Evolutionary conservation across 768 basidiomycete species (phyloP), one percentile per base, ranked within the genome.

Genomic region (Clavulina sp.): DNA sequence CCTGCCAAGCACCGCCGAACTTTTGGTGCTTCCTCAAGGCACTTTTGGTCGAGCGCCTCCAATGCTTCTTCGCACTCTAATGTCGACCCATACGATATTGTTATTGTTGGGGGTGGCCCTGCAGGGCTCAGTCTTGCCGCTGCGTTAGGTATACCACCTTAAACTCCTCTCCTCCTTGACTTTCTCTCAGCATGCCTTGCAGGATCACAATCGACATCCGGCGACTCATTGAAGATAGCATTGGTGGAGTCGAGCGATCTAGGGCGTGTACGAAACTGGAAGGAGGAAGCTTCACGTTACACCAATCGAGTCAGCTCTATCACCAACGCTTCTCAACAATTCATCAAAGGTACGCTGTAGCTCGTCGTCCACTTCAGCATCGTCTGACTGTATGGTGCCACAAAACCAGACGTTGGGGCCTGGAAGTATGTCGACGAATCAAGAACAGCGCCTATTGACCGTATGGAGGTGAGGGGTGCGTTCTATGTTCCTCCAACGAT

Each of bases 71-170:
- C n/a, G n/a, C n/a, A n/a, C n/a, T 33, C 34, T 19, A 19, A 9
- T 9, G 43, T 9, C 26, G 43, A 13, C 13, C 26, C 13, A 13
- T 80, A 74, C 57, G 95, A 97, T 63, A 73, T 97, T 31, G 85
- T 93, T 21, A 84, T 97, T 58, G 86, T 97, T 24, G 93, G 95
- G 18, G 95, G 87, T 26, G 93, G 92, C 1, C 91, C 88, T 24
- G 86, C 77, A 3, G 95, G 95, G 3, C 72, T 99, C 36, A 84
- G 91, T 9, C 68, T 99, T 32, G 91, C 89, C 2, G 78, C 77
- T 60, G 86, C 88, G 31, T 70, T 99, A 4, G 75, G 92, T 93
- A 61, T 54, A 75, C 64, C 21, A 19, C 7, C 26, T 9, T 44
- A 28, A 51, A 28, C 33, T 33, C 32, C 44, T 50, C 16, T 23